A percentile compares a stretch with the other conserved stretches of the same genome.
phyloP scores from a whole-genome alignment of 495 filamentous ascomycete genomes.

The Aspergillus homomorphus region DNA sequence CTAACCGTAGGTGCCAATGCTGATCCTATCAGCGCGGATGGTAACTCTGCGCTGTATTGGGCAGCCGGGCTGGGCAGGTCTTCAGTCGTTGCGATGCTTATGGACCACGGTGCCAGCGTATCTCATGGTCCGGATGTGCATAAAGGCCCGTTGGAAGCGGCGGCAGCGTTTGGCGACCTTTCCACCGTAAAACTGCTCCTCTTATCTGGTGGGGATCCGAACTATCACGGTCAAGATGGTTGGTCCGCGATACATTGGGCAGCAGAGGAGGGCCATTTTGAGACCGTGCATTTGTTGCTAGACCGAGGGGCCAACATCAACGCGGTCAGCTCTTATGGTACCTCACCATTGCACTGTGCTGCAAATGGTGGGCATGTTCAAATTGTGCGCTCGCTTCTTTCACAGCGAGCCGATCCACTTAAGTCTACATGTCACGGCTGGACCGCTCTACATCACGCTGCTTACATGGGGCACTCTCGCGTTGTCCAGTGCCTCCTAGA shows the following conservation, averaged over 20 bases:
- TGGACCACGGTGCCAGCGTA: conserved; percentile 19
- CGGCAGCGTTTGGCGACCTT: conserved; percentile 22
- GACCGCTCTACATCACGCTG: conserved; percentile 24
- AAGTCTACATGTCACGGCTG: conserved; percentile 29
- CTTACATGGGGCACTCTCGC: conserved; percentile 21
- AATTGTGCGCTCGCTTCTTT: conserved; percentile 31
- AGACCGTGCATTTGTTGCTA: conserved; percentile 28
- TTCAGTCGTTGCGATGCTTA: conserved; percentile 22
- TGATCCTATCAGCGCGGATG: conserved; percentile 28
- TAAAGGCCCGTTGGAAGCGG: conserved; percentile 21
- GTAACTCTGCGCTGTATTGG: conserved; percentile 30
- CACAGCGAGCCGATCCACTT: conserved; percentile 24
- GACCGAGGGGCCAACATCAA: conserved; percentile 23
- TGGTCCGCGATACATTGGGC: conserved; percentile 33
- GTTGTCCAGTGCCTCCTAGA: conserved; percentile 22
- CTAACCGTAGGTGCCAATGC: conserved; percentile 17
- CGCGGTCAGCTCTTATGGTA: conserved; percentile 30
- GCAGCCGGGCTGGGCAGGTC: conserved; percentile 21
- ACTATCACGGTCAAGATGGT: conserved; percentile 25
- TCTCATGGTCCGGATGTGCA: conserved; percentile 18
- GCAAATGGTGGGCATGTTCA: conserved; percentile 29
- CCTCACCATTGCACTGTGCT: conserved; percentile 31
- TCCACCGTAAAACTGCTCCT: conserved; percentile 19
- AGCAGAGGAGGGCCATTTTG: conserved; percentile 32
- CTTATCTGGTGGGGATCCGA: conserved; percentile 17